Evolutionary conservation across 495 filamentous ascomycete genomes (phyloP).

Genomic region (Aspergillus sclerotioniger): DNA sequence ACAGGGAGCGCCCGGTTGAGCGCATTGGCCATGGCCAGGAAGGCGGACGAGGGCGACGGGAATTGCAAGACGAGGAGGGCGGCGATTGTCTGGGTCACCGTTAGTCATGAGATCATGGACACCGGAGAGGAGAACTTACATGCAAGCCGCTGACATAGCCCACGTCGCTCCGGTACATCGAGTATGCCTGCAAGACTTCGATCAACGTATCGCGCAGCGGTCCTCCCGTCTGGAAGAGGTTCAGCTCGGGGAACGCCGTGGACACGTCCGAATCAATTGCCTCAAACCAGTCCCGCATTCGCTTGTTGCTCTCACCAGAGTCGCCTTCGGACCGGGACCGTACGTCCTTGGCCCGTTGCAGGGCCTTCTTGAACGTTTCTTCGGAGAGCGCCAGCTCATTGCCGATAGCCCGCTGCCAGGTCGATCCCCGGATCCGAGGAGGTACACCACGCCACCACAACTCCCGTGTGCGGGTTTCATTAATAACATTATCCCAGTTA

Average conservation of each 20-base stretch:
- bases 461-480: constrained; percentile 75
- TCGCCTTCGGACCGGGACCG: constrained; percentile 49
- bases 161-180: constrained; percentile 91
- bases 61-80: constrained; percentile 86
- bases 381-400: constrained; percentile 81
- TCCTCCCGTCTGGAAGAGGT: constrained; percentile 75
- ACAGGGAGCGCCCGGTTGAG: constrained; percentile 87
- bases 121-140: constrained; percentile 13
- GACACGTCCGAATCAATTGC: constrained; percentile 68
- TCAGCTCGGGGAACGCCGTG: constrained; percentile 74
- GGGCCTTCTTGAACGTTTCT: constrained; percentile 73
- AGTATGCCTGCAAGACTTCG: constrained; percentile 84
- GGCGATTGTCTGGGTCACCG: constrained; percentile 63
- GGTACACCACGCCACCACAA: constrained; percentile 94
- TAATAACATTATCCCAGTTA: constrained; percentile 74
- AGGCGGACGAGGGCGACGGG: constrained; percentile 66
- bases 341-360: constrained; percentile 69
- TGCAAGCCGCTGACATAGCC: constrained; percentile 87
- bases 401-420: constrained; percentile 86
- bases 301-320: constrained; percentile 46
- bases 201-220: constrained; percentile 74
- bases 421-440: constrained; percentile 70
- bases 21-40: constrained; percentile 80
- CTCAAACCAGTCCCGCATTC: constrained; percentile 60
- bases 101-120: background rate